Evolutionary conservation across 106 monocot genomes (phyloP).

Genomic region (Allium sativum): DNA sequence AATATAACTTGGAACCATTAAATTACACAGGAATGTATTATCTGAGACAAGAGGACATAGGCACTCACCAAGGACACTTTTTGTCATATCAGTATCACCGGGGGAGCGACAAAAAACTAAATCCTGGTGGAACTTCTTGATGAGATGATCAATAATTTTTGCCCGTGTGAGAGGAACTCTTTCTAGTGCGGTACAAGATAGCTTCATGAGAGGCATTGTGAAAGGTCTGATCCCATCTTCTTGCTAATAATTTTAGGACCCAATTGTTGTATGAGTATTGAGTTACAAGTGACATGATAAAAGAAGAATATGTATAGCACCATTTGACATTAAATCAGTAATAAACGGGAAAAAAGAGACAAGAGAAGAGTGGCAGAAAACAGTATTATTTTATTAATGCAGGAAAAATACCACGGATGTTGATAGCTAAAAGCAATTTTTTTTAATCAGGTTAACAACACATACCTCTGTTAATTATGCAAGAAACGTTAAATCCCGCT

Average conservation of each 20-base stretch:
- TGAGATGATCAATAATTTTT: conserved; percentile 69
- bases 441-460: too few species aligned
- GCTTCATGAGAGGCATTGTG: conserved; percentile 96
- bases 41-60: background rate
- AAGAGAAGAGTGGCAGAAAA: background rate
- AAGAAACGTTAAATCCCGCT: too few species aligned
- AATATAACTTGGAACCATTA: too few species aligned
- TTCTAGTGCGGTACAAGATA: conserved; percentile 85
- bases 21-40: too few species aligned
- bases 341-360: too few species aligned
- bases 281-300: too few species aligned
- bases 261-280: background rate
- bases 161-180: conserved; percentile 83
- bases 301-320: background rate
- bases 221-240: conserved; percentile 97
- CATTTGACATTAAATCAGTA: too few species aligned
- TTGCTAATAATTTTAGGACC: conserved; percentile 41
- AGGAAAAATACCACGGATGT: background rate
- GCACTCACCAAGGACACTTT: conserved; percentile 47
- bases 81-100: conserved; percentile 60
- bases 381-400: background rate
- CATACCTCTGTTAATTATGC: too few species aligned
- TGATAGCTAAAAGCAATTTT: too few species aligned
- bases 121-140: conserved; percentile 91
- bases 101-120: conserved; percentile 84